A percentile compares a stretch with the other conserved stretches of the same genome.
Conservation (phyloP, 345 rosid genomes). For the Gossypium turneri region DNA sequence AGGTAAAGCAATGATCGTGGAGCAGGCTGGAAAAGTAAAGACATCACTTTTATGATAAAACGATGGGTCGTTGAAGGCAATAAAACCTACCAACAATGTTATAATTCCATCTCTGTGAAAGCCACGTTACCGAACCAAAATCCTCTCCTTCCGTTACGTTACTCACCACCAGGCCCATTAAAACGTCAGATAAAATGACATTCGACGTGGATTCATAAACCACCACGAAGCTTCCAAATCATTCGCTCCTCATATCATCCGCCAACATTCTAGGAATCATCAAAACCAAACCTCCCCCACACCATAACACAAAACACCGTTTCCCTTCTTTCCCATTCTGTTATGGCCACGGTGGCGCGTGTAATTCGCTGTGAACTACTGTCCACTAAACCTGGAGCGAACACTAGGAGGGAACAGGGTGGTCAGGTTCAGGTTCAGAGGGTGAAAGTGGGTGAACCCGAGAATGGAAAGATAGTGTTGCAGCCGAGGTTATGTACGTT, state of each 20-base stretch:
- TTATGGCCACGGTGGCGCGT: slow-evolving; percentile 12
- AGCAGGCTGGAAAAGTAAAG: neutral
- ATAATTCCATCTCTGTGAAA: neutral
- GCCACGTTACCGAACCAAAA: slow-evolving; percentile 6
- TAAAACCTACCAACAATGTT: neutral
- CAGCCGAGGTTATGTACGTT: slow-evolving; percentile 85
- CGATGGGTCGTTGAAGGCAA: neutral
- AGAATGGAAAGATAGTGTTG: slow-evolving; percentile 58
- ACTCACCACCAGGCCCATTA: neutral
- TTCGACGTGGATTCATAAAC: neutral
- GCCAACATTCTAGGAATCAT: neutral
- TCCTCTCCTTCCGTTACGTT: neutral
- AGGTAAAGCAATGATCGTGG: neutral
- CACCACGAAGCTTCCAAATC: neutral
- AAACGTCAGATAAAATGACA: neutral
- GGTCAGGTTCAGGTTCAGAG: slow-evolving; percentile 21
- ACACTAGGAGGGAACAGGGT: neutral
- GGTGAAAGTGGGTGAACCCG: slow-evolving; percentile 32
- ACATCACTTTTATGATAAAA: neutral
- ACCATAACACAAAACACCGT: neutral
- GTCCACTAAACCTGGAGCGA: slow-evolving; percentile 4
- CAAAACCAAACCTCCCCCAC: neutral
- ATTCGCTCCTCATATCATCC: neutral
- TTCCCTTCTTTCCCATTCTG: neutral
- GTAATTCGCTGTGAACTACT: slow-evolving; percentile 7